A percentile compares a stretch with the other conserved stretches of the same genome.
These are phyloP conservation scores for Micractinium sp. DNA, from an alignment of 139 green algal species.

Conservation along the genomic window DNA sequence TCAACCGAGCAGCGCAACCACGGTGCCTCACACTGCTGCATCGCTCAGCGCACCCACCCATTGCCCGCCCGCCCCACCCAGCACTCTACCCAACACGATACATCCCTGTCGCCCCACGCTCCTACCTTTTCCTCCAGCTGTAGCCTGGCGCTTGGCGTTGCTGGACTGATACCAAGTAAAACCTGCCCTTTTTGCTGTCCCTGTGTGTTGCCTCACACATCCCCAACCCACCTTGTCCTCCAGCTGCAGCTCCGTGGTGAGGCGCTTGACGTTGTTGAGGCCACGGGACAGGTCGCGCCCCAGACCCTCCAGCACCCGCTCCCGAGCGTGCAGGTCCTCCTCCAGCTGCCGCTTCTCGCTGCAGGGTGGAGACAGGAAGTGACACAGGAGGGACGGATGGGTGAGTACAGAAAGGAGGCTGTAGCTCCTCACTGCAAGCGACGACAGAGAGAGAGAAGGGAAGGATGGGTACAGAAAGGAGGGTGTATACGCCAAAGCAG, in stretches of 20 bases:
- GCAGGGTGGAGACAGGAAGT: not conserved
- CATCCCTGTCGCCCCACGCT: not conserved
- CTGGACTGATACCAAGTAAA: constrained; percentile 39
- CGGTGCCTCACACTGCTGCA: too few relatives aligned
- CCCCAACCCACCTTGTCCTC: constrained; percentile 17
- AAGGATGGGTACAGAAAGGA: too few relatives aligned
- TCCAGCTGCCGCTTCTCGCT: constrained; percentile 25
- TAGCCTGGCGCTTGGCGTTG: constrained; percentile 50
- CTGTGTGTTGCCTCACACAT: not conserved
- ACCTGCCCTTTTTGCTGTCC: too few relatives aligned
- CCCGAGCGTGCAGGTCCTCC: constrained; percentile 26
- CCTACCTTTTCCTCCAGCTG: constrained; percentile 18
- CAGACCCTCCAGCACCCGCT: constrained; percentile 54
- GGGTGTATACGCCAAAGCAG: too few relatives aligned
- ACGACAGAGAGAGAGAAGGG: too few relatives aligned
- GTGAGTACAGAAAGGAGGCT: too few relatives aligned
- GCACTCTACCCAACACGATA: not conserved
- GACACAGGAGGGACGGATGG: not conserved
- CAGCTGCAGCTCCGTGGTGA: constrained; percentile 43
- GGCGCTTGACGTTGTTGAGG: constrained; percentile 61
- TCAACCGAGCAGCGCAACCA: too few relatives aligned
- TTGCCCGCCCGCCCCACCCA: not conserved
- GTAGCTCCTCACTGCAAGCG: too few relatives aligned
- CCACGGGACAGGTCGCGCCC: constrained; percentile 75
- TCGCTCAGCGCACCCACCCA: too few relatives aligned